Base-by-base conservation (phyloP, 352 stramenopile genomes). In the Saprolegnia diclina region DNA sequence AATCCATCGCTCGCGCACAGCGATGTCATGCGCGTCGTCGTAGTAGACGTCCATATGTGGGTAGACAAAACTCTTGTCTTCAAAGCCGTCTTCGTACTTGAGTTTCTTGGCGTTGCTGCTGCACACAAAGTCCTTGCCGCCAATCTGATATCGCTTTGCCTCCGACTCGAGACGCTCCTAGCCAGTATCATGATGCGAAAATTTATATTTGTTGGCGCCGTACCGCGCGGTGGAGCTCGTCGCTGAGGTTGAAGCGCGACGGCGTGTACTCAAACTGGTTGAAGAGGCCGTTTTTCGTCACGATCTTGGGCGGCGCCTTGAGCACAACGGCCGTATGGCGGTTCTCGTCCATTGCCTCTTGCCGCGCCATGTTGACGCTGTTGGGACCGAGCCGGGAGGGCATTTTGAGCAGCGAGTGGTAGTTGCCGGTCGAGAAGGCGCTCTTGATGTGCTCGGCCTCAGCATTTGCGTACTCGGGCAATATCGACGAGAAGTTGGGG, bases 321-420 rank as follows among this genome's bases (percentile, higher is more conserved):
- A 48, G 9, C 19, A 22, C 18, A 3, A 35, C 65, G 13, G 24
- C 48, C 22, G 56, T 67, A 21, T 73, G 56, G 14, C 83, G 80
- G 56, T 93, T 93, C 62, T 85, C 79, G 56, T 93, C 84, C 81
- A 93, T 91, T 64, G 81, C 77, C 71, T 90, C 82, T 37, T 89
- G 84, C 9, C 83, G 78, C 54, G 81, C 77, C 46, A 85, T 78
- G 48, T 81, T 91, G 35, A 91, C 79, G 19, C 81, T 71, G 37
- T 88, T 89, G 21, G 81, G 78, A 9, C 67, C 70, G 13, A 93
- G 67, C 24, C 74, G 73, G 9, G 68, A 52, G 1, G 85, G 83
- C 42, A 93, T 81, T 66, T 83, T 89, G 21, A 86, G 80, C 48
- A 92, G 79, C 67, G 81, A 85, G 26, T 76, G 65, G 72, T 83